A percentile compares a stretch with the other conserved stretches of the same genome.
These are phyloP conservation scores for Porphyrellus sp. DNA, from an alignment of 1,284 basidiomycete genomes.

Conservation along the genomic window DNA sequence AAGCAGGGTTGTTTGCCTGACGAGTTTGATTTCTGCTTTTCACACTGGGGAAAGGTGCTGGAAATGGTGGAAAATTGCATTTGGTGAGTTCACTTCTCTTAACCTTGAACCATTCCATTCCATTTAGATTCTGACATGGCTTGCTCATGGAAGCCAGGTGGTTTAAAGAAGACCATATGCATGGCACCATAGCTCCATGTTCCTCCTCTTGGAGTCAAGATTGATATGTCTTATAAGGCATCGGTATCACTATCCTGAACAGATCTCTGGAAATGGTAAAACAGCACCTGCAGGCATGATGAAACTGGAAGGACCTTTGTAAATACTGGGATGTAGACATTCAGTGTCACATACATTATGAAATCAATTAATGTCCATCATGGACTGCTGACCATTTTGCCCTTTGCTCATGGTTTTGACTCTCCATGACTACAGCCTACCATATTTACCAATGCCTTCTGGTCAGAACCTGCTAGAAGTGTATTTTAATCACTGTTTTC, in stretches of 20 bases:
- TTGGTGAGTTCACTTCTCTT: slow-evolving; percentile 1
- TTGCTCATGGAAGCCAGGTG: slow-evolving; percentile 1
- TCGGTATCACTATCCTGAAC: slow-evolving; percentile 6
- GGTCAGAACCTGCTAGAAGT: too few species aligned
- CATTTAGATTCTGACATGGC: background rate
- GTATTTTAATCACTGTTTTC: too few species aligned
- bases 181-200: slow-evolving; percentile 8
- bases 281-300: background rate
- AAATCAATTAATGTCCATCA: too few species aligned
- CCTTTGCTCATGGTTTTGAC: too few species aligned
- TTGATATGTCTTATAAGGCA: background rate
- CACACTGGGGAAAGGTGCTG: slow-evolving; percentile 2
- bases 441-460: too few species aligned
- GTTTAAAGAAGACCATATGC: slow-evolving; percentile 1
- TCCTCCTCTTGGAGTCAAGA: background rate
- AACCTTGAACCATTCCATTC: background rate
- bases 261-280: background rate
- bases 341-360: too few species aligned
- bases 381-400: too few species aligned
- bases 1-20: background rate
- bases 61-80: slow-evolving; percentile 3
- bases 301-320: background rate
- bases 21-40: slow-evolving; percentile 13
- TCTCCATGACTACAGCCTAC: too few species aligned
- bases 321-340: background rate